Evolutionary conservation across 192 early-diverging fungal genomes (phyloP).

Genomic region (Gigaspora rosea): DNA sequence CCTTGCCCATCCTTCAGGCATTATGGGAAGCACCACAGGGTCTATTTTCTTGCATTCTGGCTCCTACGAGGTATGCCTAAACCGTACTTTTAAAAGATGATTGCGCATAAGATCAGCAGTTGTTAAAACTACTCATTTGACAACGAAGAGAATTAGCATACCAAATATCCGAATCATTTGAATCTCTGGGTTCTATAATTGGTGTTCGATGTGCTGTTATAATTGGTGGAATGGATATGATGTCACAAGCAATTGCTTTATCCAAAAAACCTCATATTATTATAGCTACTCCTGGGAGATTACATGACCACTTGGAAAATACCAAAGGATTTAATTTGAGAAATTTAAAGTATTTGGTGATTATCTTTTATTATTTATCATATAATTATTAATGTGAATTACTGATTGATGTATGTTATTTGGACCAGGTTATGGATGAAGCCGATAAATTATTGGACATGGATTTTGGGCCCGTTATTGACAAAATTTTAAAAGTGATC

Average conservation of each 20-base stretch:
- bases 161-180: conserved; percentile 92
- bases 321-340: conserved; percentile 96
- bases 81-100: neutral
- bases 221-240: conserved; percentile 98
- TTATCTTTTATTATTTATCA: too few relatives aligned
- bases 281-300: conserved; percentile 92
- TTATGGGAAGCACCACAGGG: conserved; percentile 87
- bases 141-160: conserved; percentile 82
- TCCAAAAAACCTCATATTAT: conserved; percentile 95
- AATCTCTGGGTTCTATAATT: conserved; percentile 86
- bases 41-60: conserved; percentile 94
- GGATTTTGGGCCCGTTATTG: conserved; percentile 97
- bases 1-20: conserved; percentile 81
- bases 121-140: neutral
- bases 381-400: too few relatives aligned
- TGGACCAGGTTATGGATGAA: conserved; percentile 76
- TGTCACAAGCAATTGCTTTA: conserved; percentile 90
- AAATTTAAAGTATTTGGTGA: conserved; percentile 84
- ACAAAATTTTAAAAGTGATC: conserved; percentile 89
- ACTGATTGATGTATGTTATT: neutral
- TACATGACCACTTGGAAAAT: conserved; percentile 97
- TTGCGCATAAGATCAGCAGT: neutral
- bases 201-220: conserved; percentile 91
- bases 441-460: conserved; percentile 91
- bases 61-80: conserved; percentile 79